Conservation (phyloP, 495 filamentous ascomycete species). For the Hypoxylon crocopeplum region DNA sequence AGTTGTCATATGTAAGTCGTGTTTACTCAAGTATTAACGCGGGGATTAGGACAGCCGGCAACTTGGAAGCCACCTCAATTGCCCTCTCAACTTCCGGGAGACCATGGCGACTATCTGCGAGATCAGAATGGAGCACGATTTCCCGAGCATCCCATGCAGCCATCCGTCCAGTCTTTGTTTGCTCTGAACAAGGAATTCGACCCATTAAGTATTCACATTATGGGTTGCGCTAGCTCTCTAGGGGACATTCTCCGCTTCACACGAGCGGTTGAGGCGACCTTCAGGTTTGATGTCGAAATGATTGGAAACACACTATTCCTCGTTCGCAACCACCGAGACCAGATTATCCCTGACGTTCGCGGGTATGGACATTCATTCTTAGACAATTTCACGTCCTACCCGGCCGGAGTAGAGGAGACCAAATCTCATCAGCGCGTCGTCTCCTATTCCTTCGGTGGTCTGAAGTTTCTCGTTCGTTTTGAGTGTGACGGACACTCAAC, state of each 20-base stretch:
- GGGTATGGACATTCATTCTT: slow-evolving; percentile 73
- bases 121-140: slow-evolving; percentile 68
- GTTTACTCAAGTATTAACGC: slow-evolving; percentile 4
- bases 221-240: slow-evolving; percentile 68
- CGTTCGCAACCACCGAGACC: slow-evolving; percentile 61
- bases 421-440: slow-evolving; percentile 69
- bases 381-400: slow-evolving; percentile 68
- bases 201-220: slow-evolving; percentile 59
- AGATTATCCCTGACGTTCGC: slow-evolving; percentile 55
- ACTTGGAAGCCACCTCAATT: slow-evolving; percentile 60
- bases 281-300: slow-evolving; percentile 66
- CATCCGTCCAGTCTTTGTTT: slow-evolving; percentile 56
- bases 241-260: slow-evolving; percentile 61
- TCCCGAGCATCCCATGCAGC: slow-evolving; percentile 63
- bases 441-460: slow-evolving; percentile 62
- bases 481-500: slow-evolving; percentile 66
- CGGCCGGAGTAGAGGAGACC: slow-evolving; percentile 53
- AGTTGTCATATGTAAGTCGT: slow-evolving; percentile 7
- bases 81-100: slow-evolving; percentile 50
- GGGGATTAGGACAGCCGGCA: slow-evolving; percentile 59
- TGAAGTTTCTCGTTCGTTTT: slow-evolving; percentile 64
- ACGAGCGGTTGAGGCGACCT: slow-evolving; percentile 50
- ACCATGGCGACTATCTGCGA: slow-evolving; percentile 62
- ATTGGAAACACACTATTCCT: slow-evolving; percentile 69
- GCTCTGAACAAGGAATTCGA: slow-evolving; percentile 32